These are phyloP conservation scores for Pezicula carpinea DNA, from an alignment of 2,329 filamentous ascomycete genomes.

Conservation along the genomic window DNA sequence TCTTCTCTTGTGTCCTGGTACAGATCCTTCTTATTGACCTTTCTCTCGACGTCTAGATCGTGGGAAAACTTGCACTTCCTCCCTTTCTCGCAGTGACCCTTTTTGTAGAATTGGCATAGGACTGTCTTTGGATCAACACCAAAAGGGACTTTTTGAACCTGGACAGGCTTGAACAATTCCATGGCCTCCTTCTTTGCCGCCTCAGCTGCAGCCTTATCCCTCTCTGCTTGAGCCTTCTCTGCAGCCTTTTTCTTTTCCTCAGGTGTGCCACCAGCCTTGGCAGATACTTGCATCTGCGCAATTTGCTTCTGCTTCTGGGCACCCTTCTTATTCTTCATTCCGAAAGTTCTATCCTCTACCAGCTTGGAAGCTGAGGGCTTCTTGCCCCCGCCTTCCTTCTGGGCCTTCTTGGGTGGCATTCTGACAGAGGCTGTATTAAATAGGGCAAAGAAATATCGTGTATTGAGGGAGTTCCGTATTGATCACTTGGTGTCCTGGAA, in stretches of 20 bases:
- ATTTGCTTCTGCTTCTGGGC: conserved; percentile 86
- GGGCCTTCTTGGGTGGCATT: conserved; percentile 69
- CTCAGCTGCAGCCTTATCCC: conserved; percentile 89
- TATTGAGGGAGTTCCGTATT: not conserved
- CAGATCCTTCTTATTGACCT: conserved; percentile 85
- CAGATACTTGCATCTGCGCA: conserved; percentile 71
- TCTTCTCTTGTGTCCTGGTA: conserved; percentile 79
- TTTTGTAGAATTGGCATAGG: conserved; percentile 94
- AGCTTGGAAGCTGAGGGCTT: conserved; percentile 50
- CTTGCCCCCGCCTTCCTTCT: conserved; percentile 44
- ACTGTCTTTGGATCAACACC: conserved; percentile 98
- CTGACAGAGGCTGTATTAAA: conserved; percentile 32
- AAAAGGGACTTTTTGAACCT: conserved; percentile 96
- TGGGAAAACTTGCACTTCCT: conserved; percentile 98
- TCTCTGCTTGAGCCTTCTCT: conserved; percentile 65
- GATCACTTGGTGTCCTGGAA: conserved; percentile 11
- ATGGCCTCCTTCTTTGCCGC: conserved; percentile 75
- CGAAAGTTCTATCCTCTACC: conserved; percentile 95
- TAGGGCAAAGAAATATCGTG: not conserved
- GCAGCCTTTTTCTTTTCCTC: conserved; percentile 80
- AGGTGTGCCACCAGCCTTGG: conserved; percentile 69
- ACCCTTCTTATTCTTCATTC: conserved; percentile 99
- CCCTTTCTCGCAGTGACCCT: conserved; percentile 95
- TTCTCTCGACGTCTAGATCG: conserved; percentile 82
- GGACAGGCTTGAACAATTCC: conserved; percentile 81